Percentiles rank a stretch among this genome's conserved stretches.
phyloP scores from a whole-genome alignment of 129 eudicot species.

The Flaveria brownii region DNA sequence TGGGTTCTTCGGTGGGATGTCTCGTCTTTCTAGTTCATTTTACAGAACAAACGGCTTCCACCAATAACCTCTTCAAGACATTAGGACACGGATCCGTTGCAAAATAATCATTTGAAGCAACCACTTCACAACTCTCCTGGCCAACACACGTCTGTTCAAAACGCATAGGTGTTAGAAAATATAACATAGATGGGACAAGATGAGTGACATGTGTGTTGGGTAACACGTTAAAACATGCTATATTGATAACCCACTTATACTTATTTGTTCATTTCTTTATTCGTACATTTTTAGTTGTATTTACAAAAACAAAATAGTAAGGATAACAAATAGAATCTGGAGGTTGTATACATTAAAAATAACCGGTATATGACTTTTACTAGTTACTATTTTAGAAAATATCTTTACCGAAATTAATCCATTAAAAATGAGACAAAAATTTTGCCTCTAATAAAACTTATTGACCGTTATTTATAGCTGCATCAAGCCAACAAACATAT shows the following conservation, averaged over 20 bases:
- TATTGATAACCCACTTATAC: not conserved
- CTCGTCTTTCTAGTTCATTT: slow-evolving; percentile 9
- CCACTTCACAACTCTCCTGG: slow-evolving; percentile 56
- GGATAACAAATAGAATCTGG: not conserved
- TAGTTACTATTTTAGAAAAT: too few relatives aligned
- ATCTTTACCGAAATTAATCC: too few relatives aligned
- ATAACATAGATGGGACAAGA: not conserved
- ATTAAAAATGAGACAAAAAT: too few relatives aligned
- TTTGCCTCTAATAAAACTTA: too few relatives aligned
- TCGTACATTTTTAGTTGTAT: not conserved
- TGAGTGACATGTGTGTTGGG: not conserved
- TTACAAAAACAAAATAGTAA: not conserved
- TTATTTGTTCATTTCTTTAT: not conserved
- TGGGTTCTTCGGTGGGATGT: not conserved
- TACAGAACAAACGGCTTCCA: slow-evolving; percentile 68
- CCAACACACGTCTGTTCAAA: slow-evolving; percentile 67
- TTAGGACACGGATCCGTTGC: slow-evolving; percentile 72
- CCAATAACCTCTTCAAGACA: slow-evolving; percentile 60
- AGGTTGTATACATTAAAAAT: not conserved
- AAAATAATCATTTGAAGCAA: slow-evolving; percentile 57
- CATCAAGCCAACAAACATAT: not conserved
- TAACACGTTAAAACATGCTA: not conserved
- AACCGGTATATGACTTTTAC: too few relatives aligned
- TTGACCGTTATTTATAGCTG: too few relatives aligned
- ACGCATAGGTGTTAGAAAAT: not conserved